These are phyloP conservation scores for Candida broadrunensis DNA, from an alignment of 805 yeast genomes.

Conservation along the genomic window DNA sequence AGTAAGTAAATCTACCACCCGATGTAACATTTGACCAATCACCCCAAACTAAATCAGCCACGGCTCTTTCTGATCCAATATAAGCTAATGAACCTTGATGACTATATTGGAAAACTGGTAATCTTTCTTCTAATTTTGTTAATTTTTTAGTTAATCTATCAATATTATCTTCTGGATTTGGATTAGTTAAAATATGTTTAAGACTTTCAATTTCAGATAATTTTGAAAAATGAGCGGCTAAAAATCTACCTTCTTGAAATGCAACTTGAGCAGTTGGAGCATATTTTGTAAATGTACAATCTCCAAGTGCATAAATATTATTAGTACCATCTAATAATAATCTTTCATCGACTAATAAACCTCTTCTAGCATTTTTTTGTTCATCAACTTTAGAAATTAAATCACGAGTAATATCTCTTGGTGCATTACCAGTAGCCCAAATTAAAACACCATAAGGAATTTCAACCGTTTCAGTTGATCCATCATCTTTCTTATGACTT, in stretches of 20 bases:
- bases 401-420: constrained; percentile 68
- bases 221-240: constrained; percentile 69
- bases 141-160: constrained; percentile 48
- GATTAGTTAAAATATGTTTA: constrained; percentile 41
- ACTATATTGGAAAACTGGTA: constrained; percentile 69
- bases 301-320: constrained; percentile 88
- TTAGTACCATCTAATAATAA: constrained; percentile 78
- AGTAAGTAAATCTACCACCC: constrained; percentile 83
- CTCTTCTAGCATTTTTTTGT: constrained; percentile 85
- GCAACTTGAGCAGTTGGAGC: constrained; percentile 99
- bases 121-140: constrained; percentile 36
- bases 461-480: constrained; percentile 54
- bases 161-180: constrained; percentile 39
- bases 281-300: constrained; percentile 85
- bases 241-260: constrained; percentile 84
- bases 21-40: constrained; percentile 76
- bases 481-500: constrained; percentile 63
- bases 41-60: constrained; percentile 83
- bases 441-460: constrained; percentile 90
- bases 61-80: constrained; percentile 90
- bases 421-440: constrained; percentile 98
- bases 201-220: constrained; percentile 59
- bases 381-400: constrained; percentile 68
- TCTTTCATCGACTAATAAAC: constrained; percentile 80
- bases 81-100: constrained; percentile 94